Base-by-base conservation (phyloP, 2,329 filamentous ascomycete species). In the Beauveria medogensis region DNA sequence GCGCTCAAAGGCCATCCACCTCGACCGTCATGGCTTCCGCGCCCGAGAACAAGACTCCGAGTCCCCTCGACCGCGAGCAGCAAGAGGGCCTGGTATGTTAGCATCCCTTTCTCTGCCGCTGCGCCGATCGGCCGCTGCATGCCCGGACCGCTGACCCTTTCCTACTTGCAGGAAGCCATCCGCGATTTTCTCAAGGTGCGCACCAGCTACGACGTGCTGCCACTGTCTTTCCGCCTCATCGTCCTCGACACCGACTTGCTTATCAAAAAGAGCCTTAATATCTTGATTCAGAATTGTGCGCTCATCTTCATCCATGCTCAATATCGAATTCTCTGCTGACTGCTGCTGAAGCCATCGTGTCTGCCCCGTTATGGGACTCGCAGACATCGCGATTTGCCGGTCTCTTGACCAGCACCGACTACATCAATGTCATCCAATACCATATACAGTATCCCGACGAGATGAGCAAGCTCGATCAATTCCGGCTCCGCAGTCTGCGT, bases 391-490 rank as follows among this genome's bases (percentile, higher is more conserved):
- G 89, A 41, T 99, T 97, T 74, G 94, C 93, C 46, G 94, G 94
- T 44, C 84, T 99, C 54, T 82, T 99, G 66, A 99, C 94, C 30
- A 94, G 92, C 64, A 96, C 92, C 63, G 94, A 99, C 76, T 99
- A 94, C 74, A 95, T 99, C 77, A 99, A 99, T 71, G 89, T 99
- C 61, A 96, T 99, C 46, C 93, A 97, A 73, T 99, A 99, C 76
- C 97, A 99, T 79, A 97, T 92, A 81, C 92, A 97, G 75, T 95
- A 94, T 68, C 94, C 93, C 2, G 91, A 96, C 66, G 89, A 92
- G 62, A 83, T 97, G 63, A 86, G 87, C 66, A 87, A 93, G 71
- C 90, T 99, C 68, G 94, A 97, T 67, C 90, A 96, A 73, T 97
- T 99, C 73, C 88, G 91, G 52, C 78, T 99, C 64, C 93, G 90